Evolutionary conservation across 2,329 filamentous ascomycete genomes (phyloP), one percentile per base, ranked within the genome.

Genomic region (Intubia oerlemansii): DNA sequence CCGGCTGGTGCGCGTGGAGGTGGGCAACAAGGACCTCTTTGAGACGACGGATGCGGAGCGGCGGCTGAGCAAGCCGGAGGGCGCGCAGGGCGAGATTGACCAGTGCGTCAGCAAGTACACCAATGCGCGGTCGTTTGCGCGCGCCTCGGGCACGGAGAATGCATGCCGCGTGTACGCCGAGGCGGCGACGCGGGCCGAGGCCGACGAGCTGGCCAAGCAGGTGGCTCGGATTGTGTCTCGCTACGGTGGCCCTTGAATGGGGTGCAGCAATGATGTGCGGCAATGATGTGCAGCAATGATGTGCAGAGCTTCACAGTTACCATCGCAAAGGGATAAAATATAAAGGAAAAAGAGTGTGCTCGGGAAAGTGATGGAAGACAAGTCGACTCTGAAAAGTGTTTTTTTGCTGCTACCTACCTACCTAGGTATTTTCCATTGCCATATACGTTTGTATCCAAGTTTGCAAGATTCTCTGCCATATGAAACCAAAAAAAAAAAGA

Each of bases 101-200:
- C 66, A 70, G 35, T 62, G 78, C 34, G 84, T 93, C 35, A 75
- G 73, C 45, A 92, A 92, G 51, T 93, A 91, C 53, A 79, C 78
- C 44, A 77, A 78, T 42, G 88, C 80, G 3, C 68, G 88, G 38
- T 74, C 78, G 28, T 98, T 98, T 50, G 88, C 82, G 7, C 73
- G 88, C 41, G 82, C 88, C 21, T 88, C 77, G 39, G 88, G 88
- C 17, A 98, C 88, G 0, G 88, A 98, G 51, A 90, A 98, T 49
- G 85, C 82, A 3, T 84, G 92, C 41, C 68, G 88, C 36, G 84
- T 98, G 13, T 98, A 98, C 46, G 85, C 85, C 7, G 88, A 98
- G 54, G 88, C 88, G 4, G 79, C 78, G 21, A 88, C 79, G 26
- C 70, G 78, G 37, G 77, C 72, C 11, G 85, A 95, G 51, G 82